Conservation (phyloP, 2,329 filamentous ascomycete genomes). For the Apiospora saccharicola region DNA sequence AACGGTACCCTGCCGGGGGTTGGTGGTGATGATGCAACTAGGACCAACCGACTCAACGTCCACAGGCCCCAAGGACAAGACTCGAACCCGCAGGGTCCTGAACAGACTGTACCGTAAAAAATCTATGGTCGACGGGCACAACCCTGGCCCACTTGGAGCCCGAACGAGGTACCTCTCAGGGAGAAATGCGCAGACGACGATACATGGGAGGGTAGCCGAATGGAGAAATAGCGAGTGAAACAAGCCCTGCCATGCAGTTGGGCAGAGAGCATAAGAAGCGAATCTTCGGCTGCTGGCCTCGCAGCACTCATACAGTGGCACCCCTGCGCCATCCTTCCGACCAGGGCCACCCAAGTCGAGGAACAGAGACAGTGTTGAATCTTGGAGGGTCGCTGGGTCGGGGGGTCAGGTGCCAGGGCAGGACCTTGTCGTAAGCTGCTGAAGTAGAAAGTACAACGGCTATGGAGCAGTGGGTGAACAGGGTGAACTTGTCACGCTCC, state of each 20-base stretch:
- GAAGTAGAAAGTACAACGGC: conserved; percentile 19
- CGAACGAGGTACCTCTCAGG: conserved; percentile 4
- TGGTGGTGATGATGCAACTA: conserved; percentile 51
- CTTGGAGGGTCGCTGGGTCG: conserved; percentile 21
- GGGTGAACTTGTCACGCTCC: conserved; percentile 33
- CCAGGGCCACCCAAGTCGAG: conserved; percentile 16
- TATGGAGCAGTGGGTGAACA: conserved; percentile 17
- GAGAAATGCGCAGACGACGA: conserved; percentile 1
- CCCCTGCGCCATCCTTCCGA: conserved; percentile 33
- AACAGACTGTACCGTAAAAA: conserved; percentile 6
- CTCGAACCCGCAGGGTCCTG: conserved; percentile 24
- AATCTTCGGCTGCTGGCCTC: conserved; percentile 41
- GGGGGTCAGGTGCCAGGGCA: conserved; percentile 21
- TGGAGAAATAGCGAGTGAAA: conserved; percentile 52
- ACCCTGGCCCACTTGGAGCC: conserved; percentile 19
- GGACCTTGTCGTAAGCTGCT: conserved; percentile 17
- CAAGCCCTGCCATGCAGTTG: conserved; percentile 52
- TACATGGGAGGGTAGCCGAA: conserved; percentile 32
- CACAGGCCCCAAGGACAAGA: conserved; percentile 26
- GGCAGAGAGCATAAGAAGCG: conserved; percentile 49
- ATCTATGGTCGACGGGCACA: not conserved
- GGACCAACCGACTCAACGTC: conserved; percentile 38
- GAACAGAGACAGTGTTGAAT: conserved; percentile 11
- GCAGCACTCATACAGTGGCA: conserved; percentile 38
- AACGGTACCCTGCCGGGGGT: conserved; percentile 51